phyloP scores from a whole-genome alignment of 345 rosid species.

The Euphorbia pulcherrima region DNA sequence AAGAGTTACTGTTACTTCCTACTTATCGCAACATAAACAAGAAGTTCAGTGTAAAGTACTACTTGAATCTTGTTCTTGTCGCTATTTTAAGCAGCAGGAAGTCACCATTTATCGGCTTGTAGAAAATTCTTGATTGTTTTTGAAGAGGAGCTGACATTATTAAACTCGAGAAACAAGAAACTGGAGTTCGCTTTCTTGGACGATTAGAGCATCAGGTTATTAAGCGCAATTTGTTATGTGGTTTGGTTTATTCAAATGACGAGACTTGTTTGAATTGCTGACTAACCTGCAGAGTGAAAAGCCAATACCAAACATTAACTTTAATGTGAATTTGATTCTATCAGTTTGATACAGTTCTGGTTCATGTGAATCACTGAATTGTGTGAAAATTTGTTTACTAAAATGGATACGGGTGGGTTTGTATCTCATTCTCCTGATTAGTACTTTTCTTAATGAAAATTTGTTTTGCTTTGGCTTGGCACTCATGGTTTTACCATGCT shows the following conservation, averaged over 20 bases:
- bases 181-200: neutral
- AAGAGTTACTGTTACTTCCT: constrained; percentile 90
- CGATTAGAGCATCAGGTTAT: neutral
- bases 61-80: constrained; percentile 91
- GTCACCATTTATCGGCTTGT: constrained; percentile 79
- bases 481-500: no score
- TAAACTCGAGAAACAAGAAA: neutral
- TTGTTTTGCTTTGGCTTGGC: no score
- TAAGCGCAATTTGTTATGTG: neutral
- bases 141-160: neutral
- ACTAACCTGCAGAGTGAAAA: neutral
- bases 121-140: constrained; percentile 45
- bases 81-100: constrained; percentile 97
- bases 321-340: no score
- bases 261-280: neutral
- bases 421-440: neutral
- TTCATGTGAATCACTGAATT: no score
- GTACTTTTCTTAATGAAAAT: neutral
- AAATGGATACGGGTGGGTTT: neutral
- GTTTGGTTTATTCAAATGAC: neutral
- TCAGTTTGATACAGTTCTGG: no score
- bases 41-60: constrained; percentile 94
- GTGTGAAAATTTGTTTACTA: no score
- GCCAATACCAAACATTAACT: no score
- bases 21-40: constrained; percentile 91